Conservation (phyloP, 2,329 filamentous ascomycete species). For the Cryphonectria naterciae region DNA sequence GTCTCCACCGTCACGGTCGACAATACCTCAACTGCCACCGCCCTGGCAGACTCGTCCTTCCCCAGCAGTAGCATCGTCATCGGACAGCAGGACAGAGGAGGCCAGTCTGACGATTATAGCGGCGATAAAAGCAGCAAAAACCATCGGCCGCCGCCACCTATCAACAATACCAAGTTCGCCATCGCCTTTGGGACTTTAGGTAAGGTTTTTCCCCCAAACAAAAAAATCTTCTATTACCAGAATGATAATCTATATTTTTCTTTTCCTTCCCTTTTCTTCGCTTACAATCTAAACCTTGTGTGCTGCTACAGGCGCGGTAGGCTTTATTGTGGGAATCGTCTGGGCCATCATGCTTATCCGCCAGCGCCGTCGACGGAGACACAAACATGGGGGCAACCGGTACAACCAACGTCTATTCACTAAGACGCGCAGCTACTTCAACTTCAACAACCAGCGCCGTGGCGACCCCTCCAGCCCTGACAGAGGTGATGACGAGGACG, state of each 20-base stretch:
- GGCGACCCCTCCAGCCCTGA: not conserved
- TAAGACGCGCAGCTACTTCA: constrained; percentile 2
- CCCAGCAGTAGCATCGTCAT: constrained; percentile 1
- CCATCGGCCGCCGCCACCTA: not conserved
- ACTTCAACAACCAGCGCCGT: constrained; percentile 6
- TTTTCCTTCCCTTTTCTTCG: too few species aligned
- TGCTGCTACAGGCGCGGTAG: constrained; percentile 10
- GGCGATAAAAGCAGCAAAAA: not conserved
- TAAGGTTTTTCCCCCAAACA: not conserved
- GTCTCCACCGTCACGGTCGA: constrained; percentile 9
- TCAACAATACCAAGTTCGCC: constrained; percentile 19
- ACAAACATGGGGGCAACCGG: not conserved
- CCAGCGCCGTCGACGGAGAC: constrained; percentile 17
- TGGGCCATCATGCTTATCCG: constrained; percentile 21
- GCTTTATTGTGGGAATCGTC: constrained; percentile 21
- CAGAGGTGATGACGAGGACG: constrained; percentile 5
- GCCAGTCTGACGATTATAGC: not conserved
- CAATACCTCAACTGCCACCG: not conserved
- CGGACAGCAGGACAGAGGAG: constrained; percentile 7
- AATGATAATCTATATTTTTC: too few species aligned
- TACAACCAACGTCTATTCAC: constrained; percentile 3
- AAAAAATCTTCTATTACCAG: too few species aligned
- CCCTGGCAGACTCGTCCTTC: not conserved
- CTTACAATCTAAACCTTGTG: fast-evolving
- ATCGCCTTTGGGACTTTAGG: constrained; percentile 27